Conservation (phyloP, 495 filamentous ascomycete species). For the Echria macrotheca region DNA sequence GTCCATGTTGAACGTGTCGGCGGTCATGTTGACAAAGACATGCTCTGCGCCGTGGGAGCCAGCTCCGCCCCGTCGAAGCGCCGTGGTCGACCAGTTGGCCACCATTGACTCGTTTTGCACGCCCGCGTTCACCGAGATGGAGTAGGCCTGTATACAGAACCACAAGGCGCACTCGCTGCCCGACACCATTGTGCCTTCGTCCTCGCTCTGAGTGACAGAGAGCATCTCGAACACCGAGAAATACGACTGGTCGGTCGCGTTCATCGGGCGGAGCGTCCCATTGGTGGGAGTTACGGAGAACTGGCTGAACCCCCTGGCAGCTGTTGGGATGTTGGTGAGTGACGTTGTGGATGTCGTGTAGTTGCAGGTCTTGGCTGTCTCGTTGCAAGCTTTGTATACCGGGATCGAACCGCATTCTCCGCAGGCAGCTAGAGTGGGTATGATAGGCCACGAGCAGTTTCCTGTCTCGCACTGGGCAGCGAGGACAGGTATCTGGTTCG, state of each 20-base stretch:
- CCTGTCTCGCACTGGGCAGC: conserved; percentile 24
- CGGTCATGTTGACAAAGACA: conserved; percentile 28
- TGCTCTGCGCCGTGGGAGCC: conserved; percentile 20
- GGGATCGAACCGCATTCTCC: conserved; percentile 23
- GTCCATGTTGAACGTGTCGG: conserved; percentile 19
- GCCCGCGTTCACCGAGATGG: conserved; percentile 24
- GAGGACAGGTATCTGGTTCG: conserved; percentile 16
- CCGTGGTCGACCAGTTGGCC: conserved; percentile 27
- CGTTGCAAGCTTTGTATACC: conserved; percentile 18
- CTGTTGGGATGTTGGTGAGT: conserved; percentile 9
- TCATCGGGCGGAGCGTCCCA: conserved; percentile 10
- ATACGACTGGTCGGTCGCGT: conserved; percentile 18
- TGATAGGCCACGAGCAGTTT: conserved; percentile 33
- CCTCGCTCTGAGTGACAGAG: conserved; percentile 15
- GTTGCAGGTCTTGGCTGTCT: conserved; percentile 22
- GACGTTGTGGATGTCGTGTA: conserved; percentile 28
- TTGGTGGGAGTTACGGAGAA: conserved; percentile 30
- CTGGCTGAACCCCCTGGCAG: conserved; percentile 14
- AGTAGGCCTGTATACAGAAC: conserved; percentile 32
- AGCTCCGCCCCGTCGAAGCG: conserved; percentile 10
- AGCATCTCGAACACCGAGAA: conserved; percentile 35
- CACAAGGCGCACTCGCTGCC: conserved; percentile 29
- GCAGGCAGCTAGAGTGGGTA: conserved; percentile 33
- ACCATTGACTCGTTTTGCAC: conserved; percentile 18
- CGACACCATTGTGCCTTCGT: conserved; percentile 3